Conservation (phyloP, 2,329 filamentous ascomycete genomes). For the Hypoxylon sp. region DNA sequence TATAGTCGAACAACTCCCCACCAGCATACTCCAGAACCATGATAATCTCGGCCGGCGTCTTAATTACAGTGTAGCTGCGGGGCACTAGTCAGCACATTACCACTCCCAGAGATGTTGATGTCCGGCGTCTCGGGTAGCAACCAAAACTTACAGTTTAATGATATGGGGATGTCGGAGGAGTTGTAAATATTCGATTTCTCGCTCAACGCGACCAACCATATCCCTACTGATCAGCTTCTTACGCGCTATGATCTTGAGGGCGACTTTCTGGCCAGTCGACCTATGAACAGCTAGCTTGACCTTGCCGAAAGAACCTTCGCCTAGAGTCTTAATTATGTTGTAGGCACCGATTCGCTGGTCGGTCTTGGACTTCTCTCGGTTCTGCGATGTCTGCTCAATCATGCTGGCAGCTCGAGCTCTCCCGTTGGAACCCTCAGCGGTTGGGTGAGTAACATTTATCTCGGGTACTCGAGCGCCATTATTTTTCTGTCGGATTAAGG, state of each 20-base stretch:
- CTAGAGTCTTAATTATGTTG: constrained; percentile 88
- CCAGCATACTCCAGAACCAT: constrained; percentile 99
- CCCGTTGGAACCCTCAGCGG: constrained; percentile 53
- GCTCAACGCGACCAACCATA: constrained; percentile 97
- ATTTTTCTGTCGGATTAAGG: constrained; percentile 71
- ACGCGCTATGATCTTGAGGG: constrained; percentile 96
- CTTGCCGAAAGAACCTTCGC: constrained; percentile 98
- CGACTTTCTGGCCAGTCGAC: constrained; percentile 93
- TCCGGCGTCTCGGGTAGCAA: background rate
- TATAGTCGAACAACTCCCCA: constrained; percentile 97
- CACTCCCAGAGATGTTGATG: background rate
- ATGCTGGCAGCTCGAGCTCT: constrained; percentile 47
- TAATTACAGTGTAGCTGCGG: constrained; percentile 92
- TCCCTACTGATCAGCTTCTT: constrained; percentile 97
- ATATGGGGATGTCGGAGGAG: constrained; percentile 96
- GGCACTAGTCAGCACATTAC: constrained; percentile 47
- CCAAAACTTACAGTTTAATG: constrained; percentile 86
- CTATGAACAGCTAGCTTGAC: constrained; percentile 96
- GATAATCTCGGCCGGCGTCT: constrained; percentile 93
- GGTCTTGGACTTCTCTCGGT: constrained; percentile 69
- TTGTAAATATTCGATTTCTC: constrained; percentile 98
- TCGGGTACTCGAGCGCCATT: constrained; percentile 55
- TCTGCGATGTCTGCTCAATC: constrained; percentile 53
- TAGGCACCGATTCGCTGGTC: constrained; percentile 94
- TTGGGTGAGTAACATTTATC: constrained; percentile 56